Evolutionary conservation across 225 moss, liverwort and hornwort genomes (phyloP), one percentile per base, ranked within the genome.

Genomic region (Neckera pumila): DNA sequence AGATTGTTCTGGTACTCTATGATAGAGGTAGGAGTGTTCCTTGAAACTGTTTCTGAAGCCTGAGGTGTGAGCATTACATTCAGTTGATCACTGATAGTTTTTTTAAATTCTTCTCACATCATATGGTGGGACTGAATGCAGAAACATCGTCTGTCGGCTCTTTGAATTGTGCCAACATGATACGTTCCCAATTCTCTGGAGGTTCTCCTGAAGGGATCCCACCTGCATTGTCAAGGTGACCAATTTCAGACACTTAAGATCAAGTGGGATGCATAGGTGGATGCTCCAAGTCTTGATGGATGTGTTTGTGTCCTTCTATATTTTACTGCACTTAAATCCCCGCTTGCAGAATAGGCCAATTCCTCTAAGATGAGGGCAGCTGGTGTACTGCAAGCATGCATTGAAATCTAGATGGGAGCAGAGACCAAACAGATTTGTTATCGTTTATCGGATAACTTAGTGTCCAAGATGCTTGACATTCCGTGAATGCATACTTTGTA

Each of bases 111-210:
- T 56, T 69, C 60, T 84, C 76, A 84, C 67, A 76, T 86, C 54
- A 57, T 84, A 76, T 51, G 76, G 86, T 89, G 92, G 88, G 70
- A 86, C 64, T 89, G 79, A 49, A 45, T 81, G 92, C 90, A 88
- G 92, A 62, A 88, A 74, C 74, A 19, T 83, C 30, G 79, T 70
- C 64, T 38, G 74, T 83, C 74, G 66, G 79, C 67, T 61, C 42
- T 33, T 80, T 23, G 34, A 86, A 42, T 53, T 31, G 26, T 85
- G 58, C 70, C 76, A 51, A 73, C 40, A 8, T 75, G 86, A 79
- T 80, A 28, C 80, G 59, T 84, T 76, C 53, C 76, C 70, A 63
- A 76, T 45, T 85, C 79, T 89, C 74, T 88, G 80, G 86, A 88
- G 76, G 66, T 86, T 90, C 84, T 69, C 51, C 53, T 84, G 75